Conservation (phyloP, 331 rosid genomes). For the Rosa hybrid region DNA sequence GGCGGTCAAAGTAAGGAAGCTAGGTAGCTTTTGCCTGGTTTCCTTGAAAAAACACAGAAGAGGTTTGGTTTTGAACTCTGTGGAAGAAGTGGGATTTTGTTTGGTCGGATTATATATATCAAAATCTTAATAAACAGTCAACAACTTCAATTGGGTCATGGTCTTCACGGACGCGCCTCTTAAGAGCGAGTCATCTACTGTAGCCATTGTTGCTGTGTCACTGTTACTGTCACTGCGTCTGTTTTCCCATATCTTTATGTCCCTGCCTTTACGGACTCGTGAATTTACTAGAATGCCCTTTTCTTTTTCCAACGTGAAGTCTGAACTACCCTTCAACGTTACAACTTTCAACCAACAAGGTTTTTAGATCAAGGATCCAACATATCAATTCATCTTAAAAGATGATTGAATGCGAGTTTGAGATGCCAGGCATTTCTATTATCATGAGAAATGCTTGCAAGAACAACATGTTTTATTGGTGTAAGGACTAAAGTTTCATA, state of each 20-base stretch:
- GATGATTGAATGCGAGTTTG: background rate
- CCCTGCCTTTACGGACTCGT: background rate
- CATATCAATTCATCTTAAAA: background rate
- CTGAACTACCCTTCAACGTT: background rate
- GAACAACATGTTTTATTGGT: no score
- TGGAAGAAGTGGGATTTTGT: slow-evolving; percentile 7
- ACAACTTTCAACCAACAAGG: no score
- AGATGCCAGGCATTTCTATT: background rate
- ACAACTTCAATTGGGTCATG: slow-evolving; percentile 6
- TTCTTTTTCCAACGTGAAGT: background rate
- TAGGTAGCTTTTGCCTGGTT: slow-evolving; percentile 12
- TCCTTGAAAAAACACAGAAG: slow-evolving; percentile 38
- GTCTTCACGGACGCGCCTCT: background rate
- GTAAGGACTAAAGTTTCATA: no score
- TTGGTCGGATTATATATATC: background rate
- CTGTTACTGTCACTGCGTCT: background rate
- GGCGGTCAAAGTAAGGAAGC: slow-evolving; percentile 74
- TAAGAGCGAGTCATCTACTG: background rate
- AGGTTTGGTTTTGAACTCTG: background rate
- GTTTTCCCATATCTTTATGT: slow-evolving; percentile 9
- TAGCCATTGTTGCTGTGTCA: background rate
- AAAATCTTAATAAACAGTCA: slow-evolving; percentile 8
- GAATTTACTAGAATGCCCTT: slow-evolving; percentile 18
- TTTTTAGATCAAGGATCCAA: background rate
- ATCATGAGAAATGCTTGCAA: background rate